Evolutionary conservation across 768 basidiomycete genomes (phyloP), one percentile per base, ranked within the genome.

Genomic region (Termitomyces sp.): DNA sequence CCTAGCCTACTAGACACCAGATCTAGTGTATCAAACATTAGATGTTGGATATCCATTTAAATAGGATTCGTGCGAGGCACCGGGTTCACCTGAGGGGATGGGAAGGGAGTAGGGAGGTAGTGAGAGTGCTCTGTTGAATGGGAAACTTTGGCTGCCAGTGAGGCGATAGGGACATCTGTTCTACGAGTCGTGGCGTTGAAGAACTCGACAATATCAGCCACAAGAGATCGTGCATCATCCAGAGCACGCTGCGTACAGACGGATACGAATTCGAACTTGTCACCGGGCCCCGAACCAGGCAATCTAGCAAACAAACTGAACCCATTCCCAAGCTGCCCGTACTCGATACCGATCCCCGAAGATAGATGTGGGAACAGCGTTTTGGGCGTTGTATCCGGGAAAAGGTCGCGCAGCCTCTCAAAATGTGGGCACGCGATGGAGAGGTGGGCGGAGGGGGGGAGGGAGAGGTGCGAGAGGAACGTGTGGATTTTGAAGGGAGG

Each of bases 261-360:
- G 4, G 33, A 36, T 4, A 50, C 33, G 8, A 45, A 26, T 0
- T 45, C 16, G 44, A 34, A 36, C 33, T 24, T 26, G 33, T 24
- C 7, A n/a, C n/a, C n/a, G n/a, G n/a, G n/a, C 8, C 1, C 8
- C 2, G 1, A 22, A 5, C 8, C 16, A 9, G 33, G 9, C 37
- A 32, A 36, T 14, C 20, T 22, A 18, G 79, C 79, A 81, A 37
- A 37, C 2, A 37, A 16, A 27, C 59, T 83, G 79, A 80, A 64
- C 79, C 42, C 79, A 81, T 68, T 63, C n/a, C n/a, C n/a, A n/a
- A n/a, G n/a, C 65, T 45, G 71, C 69, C 55, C 22, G 24, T n/a
- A 10, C 16, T 50, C 20, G 22, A 50, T 22, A 16, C 9, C 14
- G 22, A 50, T 13, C 13, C 13, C 14, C 16, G 12, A 33, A 24